Evolutionary conservation across 2,329 filamentous ascomycete species (phyloP).

Genomic region (Ciborinia camelliae): DNA sequence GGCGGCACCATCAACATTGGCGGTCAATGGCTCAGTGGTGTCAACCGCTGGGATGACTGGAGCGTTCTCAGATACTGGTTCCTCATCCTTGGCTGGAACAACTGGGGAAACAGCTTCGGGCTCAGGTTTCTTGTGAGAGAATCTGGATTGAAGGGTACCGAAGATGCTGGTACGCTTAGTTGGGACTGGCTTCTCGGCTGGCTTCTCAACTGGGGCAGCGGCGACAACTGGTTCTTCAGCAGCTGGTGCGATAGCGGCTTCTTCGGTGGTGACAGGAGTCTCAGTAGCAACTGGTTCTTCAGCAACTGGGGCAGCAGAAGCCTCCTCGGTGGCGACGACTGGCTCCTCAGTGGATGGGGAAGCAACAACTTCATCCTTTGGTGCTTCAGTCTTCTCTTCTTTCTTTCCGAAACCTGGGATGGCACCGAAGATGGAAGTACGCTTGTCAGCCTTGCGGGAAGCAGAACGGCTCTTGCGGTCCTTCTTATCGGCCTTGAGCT

Average conservation of each 20-base stretch:
- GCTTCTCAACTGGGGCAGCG: slow-evolving; percentile 29
- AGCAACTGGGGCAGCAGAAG: slow-evolving; percentile 35
- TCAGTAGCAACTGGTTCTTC: slow-evolving; percentile 26
- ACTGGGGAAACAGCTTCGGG: slow-evolving; percentile 28
- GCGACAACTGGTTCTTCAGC: slow-evolving; percentile 41
- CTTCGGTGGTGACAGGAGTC: slow-evolving; percentile 7
- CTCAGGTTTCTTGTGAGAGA: slow-evolving; percentile 37
- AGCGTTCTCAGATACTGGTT: slow-evolving; percentile 36
- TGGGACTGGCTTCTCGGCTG: slow-evolving; percentile 36
- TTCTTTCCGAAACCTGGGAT: slow-evolving; percentile 46
- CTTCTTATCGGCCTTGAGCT: slow-evolving; percentile 52
- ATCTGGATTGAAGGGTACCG: slow-evolving; percentile 34
- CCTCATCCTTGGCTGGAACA: slow-evolving; percentile 37
- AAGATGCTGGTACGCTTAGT: slow-evolving; percentile 38
- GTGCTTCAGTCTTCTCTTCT: slow-evolving; percentile 37
- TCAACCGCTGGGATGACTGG: slow-evolving; percentile 39
- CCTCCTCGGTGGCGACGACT: slow-evolving; percentile 19
- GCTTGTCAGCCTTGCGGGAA: slow-evolving; percentile 53
- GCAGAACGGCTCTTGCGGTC: slow-evolving; percentile 60
- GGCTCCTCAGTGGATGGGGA: slow-evolving; percentile 27
- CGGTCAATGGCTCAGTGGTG: slow-evolving; percentile 34
- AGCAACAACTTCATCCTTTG: slow-evolving; percentile 33
- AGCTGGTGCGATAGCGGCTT: slow-evolving; percentile 35
- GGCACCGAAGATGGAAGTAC: slow-evolving; percentile 59
- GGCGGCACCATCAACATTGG: slow-evolving; percentile 31